These are phyloP conservation scores for Suhomyces atakaporum DNA, from an alignment of 1,139 yeast species.

Conservation along the genomic window DNA sequence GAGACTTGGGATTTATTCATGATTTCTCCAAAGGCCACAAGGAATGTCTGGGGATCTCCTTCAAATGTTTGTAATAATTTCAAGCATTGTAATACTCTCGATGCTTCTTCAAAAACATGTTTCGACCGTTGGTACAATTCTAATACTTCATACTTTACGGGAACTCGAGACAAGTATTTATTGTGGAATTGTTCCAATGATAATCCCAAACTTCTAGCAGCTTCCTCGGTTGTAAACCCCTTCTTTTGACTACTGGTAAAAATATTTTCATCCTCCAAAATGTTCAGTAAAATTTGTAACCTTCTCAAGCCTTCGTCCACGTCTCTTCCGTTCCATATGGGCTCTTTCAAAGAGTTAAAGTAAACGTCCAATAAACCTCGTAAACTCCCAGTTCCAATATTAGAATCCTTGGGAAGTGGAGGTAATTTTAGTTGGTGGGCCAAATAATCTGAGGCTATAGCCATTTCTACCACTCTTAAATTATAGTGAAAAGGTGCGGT, in stretches of 20 bases:
- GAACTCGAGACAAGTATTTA: slow-evolving; percentile 53
- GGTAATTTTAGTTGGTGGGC: slow-evolving; percentile 49
- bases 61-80: slow-evolving; percentile 29
- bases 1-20: slow-evolving; percentile 65
- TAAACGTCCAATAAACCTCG: slow-evolving; percentile 64
- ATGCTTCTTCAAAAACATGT: slow-evolving; percentile 67
- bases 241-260: slow-evolving; percentile 33
- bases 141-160: slow-evolving; percentile 57
- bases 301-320: slow-evolving; percentile 46
- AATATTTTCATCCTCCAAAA: slow-evolving; percentile 40
- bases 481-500: slow-evolving; percentile 73
- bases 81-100: slow-evolving; percentile 57
- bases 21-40: slow-evolving; percentile 49
- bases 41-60: slow-evolving; percentile 27
- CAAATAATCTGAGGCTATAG: slow-evolving; percentile 60
- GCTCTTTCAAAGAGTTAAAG: slow-evolving; percentile 33
- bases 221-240: slow-evolving; percentile 56
- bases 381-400: slow-evolving; percentile 61
- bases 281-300: slow-evolving; percentile 40
- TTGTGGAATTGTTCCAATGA: slow-evolving; percentile 44
- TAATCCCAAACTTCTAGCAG: slow-evolving; percentile 47
- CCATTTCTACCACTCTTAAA: slow-evolving; percentile 69
- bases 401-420: slow-evolving; percentile 51
- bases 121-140: slow-evolving; percentile 60
- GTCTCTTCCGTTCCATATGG: slow-evolving; percentile 50